These are phyloP conservation scores for Tolypocladium endophyticum DNA, from an alignment of 2,329 filamentous ascomycete species.

Conservation along the genomic window DNA sequence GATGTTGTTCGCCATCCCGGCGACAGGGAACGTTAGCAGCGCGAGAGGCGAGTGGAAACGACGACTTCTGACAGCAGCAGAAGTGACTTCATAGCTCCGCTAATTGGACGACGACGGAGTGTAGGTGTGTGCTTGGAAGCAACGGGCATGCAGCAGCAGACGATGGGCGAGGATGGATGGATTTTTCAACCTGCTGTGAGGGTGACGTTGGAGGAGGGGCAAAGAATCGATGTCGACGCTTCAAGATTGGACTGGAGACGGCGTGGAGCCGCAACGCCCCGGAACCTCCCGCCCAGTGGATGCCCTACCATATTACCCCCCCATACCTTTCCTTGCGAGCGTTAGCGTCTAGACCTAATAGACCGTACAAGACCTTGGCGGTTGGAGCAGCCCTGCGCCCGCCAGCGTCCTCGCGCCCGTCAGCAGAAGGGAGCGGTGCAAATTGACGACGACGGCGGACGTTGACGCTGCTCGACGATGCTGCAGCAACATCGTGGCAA, in stretches of 20 bases:
- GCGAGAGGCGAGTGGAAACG: background rate
- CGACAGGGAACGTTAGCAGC: constrained; percentile 10
- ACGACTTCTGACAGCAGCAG: background rate
- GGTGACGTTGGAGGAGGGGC: background rate
- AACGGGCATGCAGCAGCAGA: background rate
- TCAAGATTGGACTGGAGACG: background rate
- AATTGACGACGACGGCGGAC: background rate
- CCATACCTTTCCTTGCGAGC: too few species aligned
- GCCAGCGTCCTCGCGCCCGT: background rate
- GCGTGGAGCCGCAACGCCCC: background rate
- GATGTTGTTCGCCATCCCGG: constrained; percentile 12
- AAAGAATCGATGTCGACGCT: background rate
- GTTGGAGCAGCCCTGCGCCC: background rate
- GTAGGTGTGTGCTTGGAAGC: background rate
- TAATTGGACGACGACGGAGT: background rate
- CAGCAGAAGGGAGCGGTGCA: background rate
- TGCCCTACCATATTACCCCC: too few species aligned
- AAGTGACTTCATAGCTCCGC: constrained; percentile 3
- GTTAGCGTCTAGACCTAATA: too few species aligned
- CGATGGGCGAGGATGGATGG: too few species aligned
- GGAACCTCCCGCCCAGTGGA: background rate
- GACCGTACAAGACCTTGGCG: too few species aligned
- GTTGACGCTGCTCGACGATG: background rate
- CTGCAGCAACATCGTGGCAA: background rate
- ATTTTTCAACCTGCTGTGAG: background rate